Percentiles rank a stretch among this genome's conserved stretches.
Evolutionary conservation across 164 flowering plant genomes (phyloP).

Genomic region (Berberis thunbergii): DNA sequence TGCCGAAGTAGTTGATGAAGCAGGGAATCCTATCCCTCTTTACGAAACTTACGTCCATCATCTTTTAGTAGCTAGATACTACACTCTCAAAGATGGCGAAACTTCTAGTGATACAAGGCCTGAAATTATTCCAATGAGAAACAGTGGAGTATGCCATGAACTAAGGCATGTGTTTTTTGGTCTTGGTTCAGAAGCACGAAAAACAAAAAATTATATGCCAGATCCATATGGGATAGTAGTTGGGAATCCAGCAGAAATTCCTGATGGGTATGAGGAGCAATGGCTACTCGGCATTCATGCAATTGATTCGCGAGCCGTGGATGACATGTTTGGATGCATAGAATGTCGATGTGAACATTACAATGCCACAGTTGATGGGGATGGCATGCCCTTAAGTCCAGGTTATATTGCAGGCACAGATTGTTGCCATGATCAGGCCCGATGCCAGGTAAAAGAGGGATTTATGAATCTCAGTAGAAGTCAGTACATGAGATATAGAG

Average conservation of each 20-base stretch:
- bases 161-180: constrained; percentile 60
- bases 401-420: constrained; percentile 58
- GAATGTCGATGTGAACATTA: constrained; percentile 84
- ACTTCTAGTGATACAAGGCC: constrained; percentile 11
- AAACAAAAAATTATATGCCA: constrained; percentile 52
- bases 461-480: constrained; percentile 31
- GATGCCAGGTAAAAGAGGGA: constrained; percentile 48
- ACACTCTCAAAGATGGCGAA: constrained; percentile 12
- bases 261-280: constrained; percentile 60
- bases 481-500: constrained; percentile 63
- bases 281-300: constrained; percentile 88
- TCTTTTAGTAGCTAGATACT: constrained; percentile 59
- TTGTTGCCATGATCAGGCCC: constrained; percentile 69
- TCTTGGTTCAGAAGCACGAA: constrained; percentile 76
- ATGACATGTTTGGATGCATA: constrained; percentile 67
- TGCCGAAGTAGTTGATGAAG: constrained; percentile 82
- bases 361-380: constrained; percentile 54
- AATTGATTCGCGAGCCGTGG: constrained; percentile 80
- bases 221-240: constrained; percentile 80
- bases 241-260: constrained; percentile 58
- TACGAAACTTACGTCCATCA: constrained; percentile 93
- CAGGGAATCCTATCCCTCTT: constrained; percentile 71
- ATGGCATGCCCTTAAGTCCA: constrained; percentile 34
- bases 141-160: constrained; percentile 51
- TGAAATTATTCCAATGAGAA: constrained; percentile 18